Conservation (phyloP, 768 basidiomycete genomes). For the Coprinellus aureogranulatus region DNA sequence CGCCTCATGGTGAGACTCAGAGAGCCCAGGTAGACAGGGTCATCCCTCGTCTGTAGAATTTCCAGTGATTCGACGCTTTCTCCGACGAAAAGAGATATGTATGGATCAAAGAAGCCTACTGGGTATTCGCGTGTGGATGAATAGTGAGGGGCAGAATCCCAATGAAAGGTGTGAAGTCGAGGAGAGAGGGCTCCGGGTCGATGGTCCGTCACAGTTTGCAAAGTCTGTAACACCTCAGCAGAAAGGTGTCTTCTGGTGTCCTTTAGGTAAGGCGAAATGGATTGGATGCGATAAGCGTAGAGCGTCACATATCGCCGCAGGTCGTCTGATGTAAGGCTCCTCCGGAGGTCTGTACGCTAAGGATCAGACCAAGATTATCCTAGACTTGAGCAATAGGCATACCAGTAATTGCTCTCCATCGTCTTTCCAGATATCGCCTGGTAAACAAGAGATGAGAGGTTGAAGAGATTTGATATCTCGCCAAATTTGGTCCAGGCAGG, state of each 20-base stretch:
- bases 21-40: background rate
- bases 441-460: conserved; percentile 13
- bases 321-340: background rate
- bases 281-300: background rate
- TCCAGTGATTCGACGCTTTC: background rate
- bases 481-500: conserved; percentile 14
- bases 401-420: background rate
- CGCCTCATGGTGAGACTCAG: background rate
- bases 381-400: too few species aligned
- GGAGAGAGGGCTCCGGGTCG: background rate
- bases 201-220: background rate
- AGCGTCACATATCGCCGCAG: background rate
- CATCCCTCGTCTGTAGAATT: background rate
- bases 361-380: too few species aligned
- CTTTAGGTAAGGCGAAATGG: background rate
- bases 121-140: background rate
- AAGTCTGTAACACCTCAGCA: background rate
- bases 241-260: background rate
- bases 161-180: background rate
- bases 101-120: background rate
- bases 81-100: background rate
- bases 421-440: background rate
- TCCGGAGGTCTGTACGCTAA: too few species aligned
- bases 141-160: background rate
- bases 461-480: conserved; percentile 5